Evolutionary conservation across 2,329 filamentous ascomycete species (phyloP).

Genomic region (Arthrobotrys megalospora): DNA sequence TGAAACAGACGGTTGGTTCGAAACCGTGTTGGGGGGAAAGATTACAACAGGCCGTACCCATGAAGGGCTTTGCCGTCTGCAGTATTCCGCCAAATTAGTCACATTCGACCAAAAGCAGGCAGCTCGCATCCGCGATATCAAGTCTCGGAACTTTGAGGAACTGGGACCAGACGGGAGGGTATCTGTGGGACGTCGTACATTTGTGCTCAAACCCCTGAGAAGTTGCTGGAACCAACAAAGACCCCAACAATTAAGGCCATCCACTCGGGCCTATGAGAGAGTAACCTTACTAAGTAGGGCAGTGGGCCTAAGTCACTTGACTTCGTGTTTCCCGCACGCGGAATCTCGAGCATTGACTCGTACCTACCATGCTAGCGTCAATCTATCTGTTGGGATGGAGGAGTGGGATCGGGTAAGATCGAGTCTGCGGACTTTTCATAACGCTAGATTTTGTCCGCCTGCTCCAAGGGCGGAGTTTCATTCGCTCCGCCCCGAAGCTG

Average conservation of each 20-base stretch:
- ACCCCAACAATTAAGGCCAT: background rate
- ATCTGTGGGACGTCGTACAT: slow-evolving; percentile 1
- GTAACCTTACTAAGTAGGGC: background rate
- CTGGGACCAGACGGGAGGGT: too few relatives aligned
- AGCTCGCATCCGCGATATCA: slow-evolving; percentile 3
- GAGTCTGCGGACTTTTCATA: background rate
- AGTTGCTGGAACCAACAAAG: background rate
- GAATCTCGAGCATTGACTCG: background rate
- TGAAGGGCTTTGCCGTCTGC: slow-evolving; percentile 23
- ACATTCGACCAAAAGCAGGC: slow-evolving; percentile 20
- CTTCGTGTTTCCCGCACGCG: slow-evolving; percentile 9
- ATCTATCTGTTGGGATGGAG: background rate
- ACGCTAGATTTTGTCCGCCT: slow-evolving; percentile 1
- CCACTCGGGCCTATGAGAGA: background rate
- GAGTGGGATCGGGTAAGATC: too few relatives aligned
- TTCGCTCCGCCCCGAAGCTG: background rate
- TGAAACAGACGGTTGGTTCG: slow-evolving; percentile 25
- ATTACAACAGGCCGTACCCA: slow-evolving; percentile 25
- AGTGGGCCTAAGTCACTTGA: slow-evolving; percentile 10
- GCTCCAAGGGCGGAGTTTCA: slow-evolving; percentile 17
- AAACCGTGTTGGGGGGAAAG: slow-evolving; percentile 28
- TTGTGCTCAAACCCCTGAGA: background rate
- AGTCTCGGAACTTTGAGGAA: slow-evolving; percentile 18
- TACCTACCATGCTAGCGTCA: background rate
- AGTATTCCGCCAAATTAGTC: slow-evolving; percentile 23